A percentile compares a stretch with the other conserved stretches of the same genome.
These are phyloP conservation scores for Alternaria dauci DNA, from an alignment of 2,329 filamentous ascomycete species.

Conservation along the genomic window DNA sequence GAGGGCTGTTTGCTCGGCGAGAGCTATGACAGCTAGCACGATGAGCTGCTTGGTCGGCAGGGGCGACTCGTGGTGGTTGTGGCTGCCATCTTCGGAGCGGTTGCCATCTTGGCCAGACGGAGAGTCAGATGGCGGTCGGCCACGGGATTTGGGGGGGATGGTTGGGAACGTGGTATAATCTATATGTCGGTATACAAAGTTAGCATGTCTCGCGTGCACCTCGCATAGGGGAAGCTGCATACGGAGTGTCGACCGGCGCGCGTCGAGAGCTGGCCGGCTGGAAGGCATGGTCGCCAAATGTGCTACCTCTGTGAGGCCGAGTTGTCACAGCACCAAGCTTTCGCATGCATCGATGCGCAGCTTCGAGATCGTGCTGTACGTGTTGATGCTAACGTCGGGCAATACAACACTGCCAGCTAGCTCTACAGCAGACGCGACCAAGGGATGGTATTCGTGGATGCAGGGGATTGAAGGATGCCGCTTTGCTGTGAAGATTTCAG, in stretches of 20 bases:
- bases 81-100: slow-evolving; percentile 45
- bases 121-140: slow-evolving; percentile 57
- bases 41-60: slow-evolving; percentile 83
- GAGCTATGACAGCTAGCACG: slow-evolving; percentile 84
- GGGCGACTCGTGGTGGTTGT: slow-evolving; percentile 68
- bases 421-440: neutral
- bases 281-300: slow-evolving; percentile 35
- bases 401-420: neutral
- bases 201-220: neutral
- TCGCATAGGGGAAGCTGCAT: neutral
- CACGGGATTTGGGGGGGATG: slow-evolving; percentile 72
- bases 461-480: slow-evolving; percentile 1
- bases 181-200: neutral
- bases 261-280: slow-evolving; percentile 47
- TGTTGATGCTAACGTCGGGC: neutral
- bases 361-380: neutral
- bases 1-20: slow-evolving; percentile 94
- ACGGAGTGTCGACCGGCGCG: slow-evolving; percentile 62
- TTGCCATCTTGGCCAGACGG: slow-evolving; percentile 37
- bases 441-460: slow-evolving; percentile 1
- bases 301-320: slow-evolving; percentile 36
- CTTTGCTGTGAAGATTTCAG: slow-evolving; percentile 13
- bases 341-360: slow-evolving; percentile 22
- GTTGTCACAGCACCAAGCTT: slow-evolving; percentile 3
- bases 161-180: slow-evolving; percentile 85